Base-by-base conservation (phyloP, 352 stramenopile species). In the Globisporangium cederbergense region DNA sequence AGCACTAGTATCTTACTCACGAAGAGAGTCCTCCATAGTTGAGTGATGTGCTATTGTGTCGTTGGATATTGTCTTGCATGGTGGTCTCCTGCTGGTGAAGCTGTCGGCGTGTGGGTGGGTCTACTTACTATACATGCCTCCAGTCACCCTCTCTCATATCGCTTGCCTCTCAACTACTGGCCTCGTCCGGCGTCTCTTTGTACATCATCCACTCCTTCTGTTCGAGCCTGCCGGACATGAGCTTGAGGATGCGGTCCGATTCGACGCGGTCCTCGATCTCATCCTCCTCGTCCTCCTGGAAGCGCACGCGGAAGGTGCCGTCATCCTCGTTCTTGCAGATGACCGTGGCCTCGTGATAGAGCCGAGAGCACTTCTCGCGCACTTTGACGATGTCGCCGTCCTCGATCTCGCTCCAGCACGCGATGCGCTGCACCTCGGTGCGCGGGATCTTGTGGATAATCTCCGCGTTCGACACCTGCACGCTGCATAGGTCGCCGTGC, bases 121-220 rank as follows among this genome's bases (percentile, higher is more conserved):
- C 32, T 55, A n/a, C n/a, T n/a, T 56, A 20, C 7, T 42, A 22
- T 56, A 56, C 30, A 56, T 38, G 10, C 7, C 7, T 40, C n/a
- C 28, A 56, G 34, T 53, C 20, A 3, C 16, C 7, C 34, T 9
- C 28, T 40, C 25, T 38, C 20, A 18, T 58, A 16, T 43, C 30
- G 28, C 51, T 43, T 30, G 9, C 18, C 3, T 28, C 34, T 18
- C 50, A 40, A 14, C 30, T 4, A 11, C 30, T 34, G 20, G 18
- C 16, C 54, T 53, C 72, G 3, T 77, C 64, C 4, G 69, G 53
- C 25, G 55, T 77, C 38, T 84, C 76, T 66, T 85, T 89, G 55
- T 81, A 86, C 78, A 88, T 89, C 80, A 89, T 88, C 74, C 78
- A 83, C 60, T 89, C 80, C 54, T 86, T 88, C 40, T 86, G 71